phyloP scores from a whole-genome alignment of 2,329 filamentous ascomycete genomes.

The Endothia cerciana region DNA sequence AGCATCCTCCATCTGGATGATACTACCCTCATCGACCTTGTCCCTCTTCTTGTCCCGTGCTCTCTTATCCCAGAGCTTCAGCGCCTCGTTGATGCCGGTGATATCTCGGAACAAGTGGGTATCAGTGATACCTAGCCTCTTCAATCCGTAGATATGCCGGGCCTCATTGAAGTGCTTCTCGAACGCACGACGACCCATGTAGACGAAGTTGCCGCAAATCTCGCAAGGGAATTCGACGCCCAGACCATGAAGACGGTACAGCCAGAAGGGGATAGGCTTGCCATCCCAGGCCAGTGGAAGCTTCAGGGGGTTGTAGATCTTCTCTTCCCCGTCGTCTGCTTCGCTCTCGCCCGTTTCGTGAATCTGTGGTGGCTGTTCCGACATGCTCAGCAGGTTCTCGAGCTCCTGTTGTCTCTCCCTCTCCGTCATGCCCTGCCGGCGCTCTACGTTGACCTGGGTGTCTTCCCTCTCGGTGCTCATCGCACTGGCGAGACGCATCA shows the following conservation, averaged over 20 bases:
- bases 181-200: conserved; percentile 93
- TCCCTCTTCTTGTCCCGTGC: conserved; percentile 81
- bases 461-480: conserved; percentile 89
- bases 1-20: conserved; percentile 98
- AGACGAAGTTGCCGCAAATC: conserved; percentile 98
- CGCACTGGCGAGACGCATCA: conserved; percentile 76
- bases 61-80: conserved; percentile 91
- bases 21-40: conserved; percentile 75
- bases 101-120: conserved; percentile 93
- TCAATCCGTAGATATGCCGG: conserved; percentile 88
- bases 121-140: conserved; percentile 91
- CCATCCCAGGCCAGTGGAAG: conserved; percentile 96
- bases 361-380: conserved; percentile 51
- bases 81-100: conserved; percentile 85
- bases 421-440: conserved; percentile 96
- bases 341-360: conserved; percentile 66
- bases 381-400: conserved; percentile 73
- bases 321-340: conserved; percentile 79
- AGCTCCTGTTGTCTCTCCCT: conserved; percentile 92
- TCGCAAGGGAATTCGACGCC: conserved; percentile 96
- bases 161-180: conserved; percentile 99
- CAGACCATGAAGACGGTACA: conserved; percentile 94
- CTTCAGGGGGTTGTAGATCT: conserved; percentile 96
- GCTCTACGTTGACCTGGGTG: conserved; percentile 92
- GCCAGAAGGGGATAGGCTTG: conserved; percentile 98